Base-by-base conservation (phyloP, 768 basidiomycete genomes). In the Porphyrellus cyaneotinctus region DNA sequence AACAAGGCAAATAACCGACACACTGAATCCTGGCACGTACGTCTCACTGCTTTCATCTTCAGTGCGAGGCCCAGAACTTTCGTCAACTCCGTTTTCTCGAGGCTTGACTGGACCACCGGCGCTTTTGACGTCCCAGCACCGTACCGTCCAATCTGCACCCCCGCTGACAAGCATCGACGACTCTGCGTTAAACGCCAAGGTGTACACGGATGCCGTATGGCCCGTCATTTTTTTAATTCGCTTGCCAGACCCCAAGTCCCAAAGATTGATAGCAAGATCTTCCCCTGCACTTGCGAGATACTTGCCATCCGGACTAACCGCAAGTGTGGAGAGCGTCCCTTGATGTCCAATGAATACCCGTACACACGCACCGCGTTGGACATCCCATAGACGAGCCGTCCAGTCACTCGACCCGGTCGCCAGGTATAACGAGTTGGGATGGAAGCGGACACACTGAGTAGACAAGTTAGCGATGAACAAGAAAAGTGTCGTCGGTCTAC, bases 321-420 rank as follows among this genome's bases (percentile, higher is more conserved):
- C 91, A 53, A 98, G 72, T 0, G 87, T 79, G 6, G 91, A 88
- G 20, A 99, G 81, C 14, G 86, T 77, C 31, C 91, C 95, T 61
- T 94, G 88, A 65, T 99, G 97, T 0, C 95, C 97, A 32, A 95
- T 82, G 72, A 98, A 98, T 22, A 99, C 91, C 18, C 97, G 84
- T 2, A 98, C 85, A 69, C 93, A 97, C 6, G 85, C 79, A 7
- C 97, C 97, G 39, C 87, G 84, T 63, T 98, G 97, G n/a, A 95
- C 90, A 66, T 99, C 97, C 97, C 97, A 99, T 37, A 99, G 70
- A 43, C 97, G 84, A 52, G 94, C 91, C 10, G 95, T 97, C 81
- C 89, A 88, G 68, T 99, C 97, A 60, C 87, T 91, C 4, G 95
- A 98, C 14, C 94, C 97, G 0, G 97, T 98, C 7, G 94, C 95